Conservation (phyloP, 164 flowering plant genomes). For the Vitis cinerea region DNA sequence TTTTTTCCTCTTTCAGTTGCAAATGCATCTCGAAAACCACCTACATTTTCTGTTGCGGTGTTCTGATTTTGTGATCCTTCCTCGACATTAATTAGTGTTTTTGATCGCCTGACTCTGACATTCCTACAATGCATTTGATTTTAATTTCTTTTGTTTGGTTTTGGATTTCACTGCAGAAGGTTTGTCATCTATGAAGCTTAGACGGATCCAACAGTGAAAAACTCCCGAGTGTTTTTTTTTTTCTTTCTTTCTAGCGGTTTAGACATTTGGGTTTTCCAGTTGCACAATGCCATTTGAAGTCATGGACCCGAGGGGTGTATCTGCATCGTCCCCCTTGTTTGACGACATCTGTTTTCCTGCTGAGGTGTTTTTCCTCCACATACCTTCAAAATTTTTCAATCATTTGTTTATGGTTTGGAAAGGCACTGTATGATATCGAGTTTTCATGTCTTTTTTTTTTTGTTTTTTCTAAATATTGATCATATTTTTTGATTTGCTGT, state of each 20-base stretch:
- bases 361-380: slow-evolving; percentile 19
- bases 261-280: background rate
- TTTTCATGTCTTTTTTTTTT: background rate
- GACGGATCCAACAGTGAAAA: background rate
- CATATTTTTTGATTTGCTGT: background rate
- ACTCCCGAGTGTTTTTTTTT: background rate
- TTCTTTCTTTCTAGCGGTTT: background rate
- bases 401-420: background rate
- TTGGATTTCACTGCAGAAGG: slow-evolving; percentile 7
- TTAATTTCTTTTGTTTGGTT: too few relatives aligned
- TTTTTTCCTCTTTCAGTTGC: too few relatives aligned
- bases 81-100: too few relatives aligned
- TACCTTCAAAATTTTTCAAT: background rate
- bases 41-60: too few relatives aligned
- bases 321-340: slow-evolving; percentile 23
- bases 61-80: too few relatives aligned
- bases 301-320: slow-evolving; percentile 29
- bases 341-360: slow-evolving; percentile 25
- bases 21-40: too few relatives aligned
- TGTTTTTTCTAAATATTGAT: background rate
- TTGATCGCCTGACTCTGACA: too few relatives aligned
- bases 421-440: background rate
- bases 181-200: background rate
- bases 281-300: slow-evolving; percentile 31
- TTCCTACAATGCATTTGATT: too few relatives aligned